Base-by-base conservation (phyloP, 1,284 basidiomycete genomes). In the Apiotrichum montevideense region DNA sequence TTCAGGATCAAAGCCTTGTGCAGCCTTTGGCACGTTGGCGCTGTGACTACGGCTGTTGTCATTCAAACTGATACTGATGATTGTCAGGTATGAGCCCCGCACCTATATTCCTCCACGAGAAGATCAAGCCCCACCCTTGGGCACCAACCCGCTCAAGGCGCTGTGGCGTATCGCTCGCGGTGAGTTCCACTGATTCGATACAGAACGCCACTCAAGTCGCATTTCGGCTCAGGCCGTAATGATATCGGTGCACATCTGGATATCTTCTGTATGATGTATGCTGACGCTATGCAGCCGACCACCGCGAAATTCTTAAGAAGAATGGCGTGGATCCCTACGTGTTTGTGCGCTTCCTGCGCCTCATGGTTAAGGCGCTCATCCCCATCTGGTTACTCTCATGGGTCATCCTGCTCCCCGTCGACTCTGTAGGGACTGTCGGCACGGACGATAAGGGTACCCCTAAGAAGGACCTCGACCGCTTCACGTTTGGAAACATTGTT, bases 71-170 rank as follows among this genome's bases (percentile, higher is more conserved):
- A n/a, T 34, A 10, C 33, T 33, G 48, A 55, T 59, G 57, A 61
- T 29, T 39, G 33, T 2, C 44, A 71, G 70, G 2, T 92, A 93
- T 69, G 88, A 92, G 68, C 90, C 90, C 0, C 79, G 89, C 52
- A 87, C 88, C 1, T 84, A 84, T 58, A 73, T 78, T 52, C 65
- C 84, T 0, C 66, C 67, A 5, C 65, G 64, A 15, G 63, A 71
- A 9, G 59, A 69, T 47, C 71, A 74, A 51, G 72, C 71, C 21
- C 52, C 56, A 10, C 58, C 63, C 4, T 49, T 76, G 35, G 67
- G 69, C 4, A 66, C 51, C 33, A 61, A 68, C 43, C 51, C 67
- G 7, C 43, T 75, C 14, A 32, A 40, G 40, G 69, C 73, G 29
- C 34, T 77, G 51, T 74, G 70, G 70, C 56, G 56, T 11, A 72